phyloP scores from a whole-genome alignment of 768 basidiomycete genomes.

The Agrocybe chaxingu region DNA sequence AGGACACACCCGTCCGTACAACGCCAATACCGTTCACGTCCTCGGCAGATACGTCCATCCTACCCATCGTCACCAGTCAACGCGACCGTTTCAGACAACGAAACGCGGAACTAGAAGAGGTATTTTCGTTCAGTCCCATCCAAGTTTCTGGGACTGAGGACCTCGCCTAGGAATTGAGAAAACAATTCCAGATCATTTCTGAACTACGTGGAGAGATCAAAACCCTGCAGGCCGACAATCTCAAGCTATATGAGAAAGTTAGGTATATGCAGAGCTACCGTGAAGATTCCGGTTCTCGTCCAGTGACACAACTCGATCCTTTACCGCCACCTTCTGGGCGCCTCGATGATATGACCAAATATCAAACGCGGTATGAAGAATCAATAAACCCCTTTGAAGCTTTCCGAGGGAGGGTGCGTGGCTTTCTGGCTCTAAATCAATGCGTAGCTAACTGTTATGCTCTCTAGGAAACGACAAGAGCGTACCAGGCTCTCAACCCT shows the following conservation, averaged over 20 bases:
- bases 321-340: constrained; percentile 46
- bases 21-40: constrained; percentile 71
- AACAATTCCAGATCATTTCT: constrained; percentile 92
- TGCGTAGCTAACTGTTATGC: not conserved
- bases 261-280: constrained; percentile 98
- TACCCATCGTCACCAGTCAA: constrained; percentile 98
- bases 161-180: constrained; percentile 75
- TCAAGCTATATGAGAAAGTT: constrained; percentile 98
- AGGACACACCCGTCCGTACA: constrained; percentile 37
- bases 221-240: constrained; percentile 88
- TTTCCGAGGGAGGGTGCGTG: constrained; percentile 87
- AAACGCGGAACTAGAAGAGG: constrained; percentile 96
- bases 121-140: constrained; percentile 24
- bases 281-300: constrained; percentile 60
- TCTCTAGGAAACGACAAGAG: constrained; percentile 86
- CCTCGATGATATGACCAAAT: constrained; percentile 79
- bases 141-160: not conserved
- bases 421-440: not conserved
- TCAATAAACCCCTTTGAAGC: constrained; percentile 98
- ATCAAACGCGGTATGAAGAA: constrained; percentile 90
- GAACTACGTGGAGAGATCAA: constrained; percentile 93
- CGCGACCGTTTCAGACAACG: constrained; percentile 96
- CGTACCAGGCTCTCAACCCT: constrained; percentile 87
- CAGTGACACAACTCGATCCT: constrained; percentile 67
- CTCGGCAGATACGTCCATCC: constrained; percentile 87